Evolutionary conservation across 331 rosid species (phyloP).

Genomic region (Rosa hybrid): DNA sequence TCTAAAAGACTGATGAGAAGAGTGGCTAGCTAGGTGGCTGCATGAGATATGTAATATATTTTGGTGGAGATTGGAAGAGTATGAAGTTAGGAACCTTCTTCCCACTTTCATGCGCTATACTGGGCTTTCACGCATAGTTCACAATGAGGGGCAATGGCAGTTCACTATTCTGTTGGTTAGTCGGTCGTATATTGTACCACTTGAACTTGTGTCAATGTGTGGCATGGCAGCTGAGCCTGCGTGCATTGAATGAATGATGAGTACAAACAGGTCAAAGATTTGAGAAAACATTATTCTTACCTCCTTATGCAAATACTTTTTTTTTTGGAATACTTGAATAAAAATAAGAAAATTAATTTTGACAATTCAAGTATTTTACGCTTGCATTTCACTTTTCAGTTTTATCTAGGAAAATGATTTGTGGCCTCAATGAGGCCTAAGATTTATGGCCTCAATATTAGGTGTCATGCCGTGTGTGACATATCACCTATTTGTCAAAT

Average conservation of each 20-base stretch:
- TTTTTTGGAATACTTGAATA: too few species aligned
- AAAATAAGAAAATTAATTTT: too few species aligned
- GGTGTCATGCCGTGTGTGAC: too few species aligned
- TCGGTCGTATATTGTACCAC: neutral
- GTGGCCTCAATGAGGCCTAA: too few species aligned
- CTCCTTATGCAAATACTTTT: too few species aligned
- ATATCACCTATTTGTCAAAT: too few species aligned
- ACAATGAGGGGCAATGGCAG: conserved; percentile 1
- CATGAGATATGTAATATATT: neutral
- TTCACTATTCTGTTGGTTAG: neutral
- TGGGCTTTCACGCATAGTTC: neutral
- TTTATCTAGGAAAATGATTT: too few species aligned
- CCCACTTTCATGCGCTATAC: conserved; percentile 28
- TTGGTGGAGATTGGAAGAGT: neutral
- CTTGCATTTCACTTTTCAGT: too few species aligned
- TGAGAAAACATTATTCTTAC: neutral
- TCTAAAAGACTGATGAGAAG: neutral
- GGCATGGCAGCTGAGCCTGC: neutral
- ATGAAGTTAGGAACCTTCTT: conserved; percentile 53
- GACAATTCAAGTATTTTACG: too few species aligned
- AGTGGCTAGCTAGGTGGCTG: neutral
- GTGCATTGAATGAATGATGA: neutral
- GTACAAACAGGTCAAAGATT: too few species aligned
- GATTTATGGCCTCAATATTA: too few species aligned
- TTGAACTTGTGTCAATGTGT: neutral